A percentile compares a stretch with the other conserved stretches of the same genome.
These are phyloP conservation scores for Mariannaea elegans DNA, from an alignment of 2,329 filamentous ascomycete species.

Conservation along the genomic window DNA sequence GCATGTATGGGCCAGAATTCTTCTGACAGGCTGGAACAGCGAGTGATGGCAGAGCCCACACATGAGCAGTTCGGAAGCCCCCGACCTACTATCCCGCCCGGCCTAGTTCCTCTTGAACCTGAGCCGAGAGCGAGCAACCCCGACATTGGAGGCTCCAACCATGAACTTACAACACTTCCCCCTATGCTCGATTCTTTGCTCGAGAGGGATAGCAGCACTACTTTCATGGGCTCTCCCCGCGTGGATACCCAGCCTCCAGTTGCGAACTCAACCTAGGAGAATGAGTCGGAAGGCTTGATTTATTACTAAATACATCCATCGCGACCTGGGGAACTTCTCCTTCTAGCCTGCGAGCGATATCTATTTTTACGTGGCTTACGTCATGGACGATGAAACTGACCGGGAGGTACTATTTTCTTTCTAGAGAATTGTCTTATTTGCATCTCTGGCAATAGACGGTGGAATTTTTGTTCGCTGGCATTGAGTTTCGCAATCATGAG, in stretches of 20 bases:
- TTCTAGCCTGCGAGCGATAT: neutral
- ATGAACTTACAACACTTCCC: constrained; percentile 11
- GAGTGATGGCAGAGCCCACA: constrained; percentile 16
- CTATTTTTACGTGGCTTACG: neutral
- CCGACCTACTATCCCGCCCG: constrained; percentile 1
- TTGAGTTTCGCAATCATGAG: neutral
- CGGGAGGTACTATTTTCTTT: neutral
- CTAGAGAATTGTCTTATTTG: neutral
- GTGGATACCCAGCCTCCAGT: constrained; percentile 12
- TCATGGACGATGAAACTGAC: neutral
- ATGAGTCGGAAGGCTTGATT: neutral
- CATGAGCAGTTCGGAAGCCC: constrained; percentile 1
- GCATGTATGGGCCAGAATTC: neutral
- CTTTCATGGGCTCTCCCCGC: neutral
- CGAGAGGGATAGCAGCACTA: neutral
- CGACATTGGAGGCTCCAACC: neutral
- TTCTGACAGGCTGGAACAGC: neutral
- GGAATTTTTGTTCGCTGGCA: neutral
- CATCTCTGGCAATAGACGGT: constrained; percentile 9
- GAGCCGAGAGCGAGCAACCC: constrained; percentile 7
- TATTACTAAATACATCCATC: neutral
- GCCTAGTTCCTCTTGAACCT: constrained; percentile 14
- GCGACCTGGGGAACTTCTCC: neutral
- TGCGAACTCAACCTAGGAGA: constrained; percentile 5
- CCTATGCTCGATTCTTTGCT: constrained; percentile 17